These are phyloP conservation scores for Flaveria floridana DNA, from an alignment of 140 eudicot species.

Conservation along the genomic window DNA sequence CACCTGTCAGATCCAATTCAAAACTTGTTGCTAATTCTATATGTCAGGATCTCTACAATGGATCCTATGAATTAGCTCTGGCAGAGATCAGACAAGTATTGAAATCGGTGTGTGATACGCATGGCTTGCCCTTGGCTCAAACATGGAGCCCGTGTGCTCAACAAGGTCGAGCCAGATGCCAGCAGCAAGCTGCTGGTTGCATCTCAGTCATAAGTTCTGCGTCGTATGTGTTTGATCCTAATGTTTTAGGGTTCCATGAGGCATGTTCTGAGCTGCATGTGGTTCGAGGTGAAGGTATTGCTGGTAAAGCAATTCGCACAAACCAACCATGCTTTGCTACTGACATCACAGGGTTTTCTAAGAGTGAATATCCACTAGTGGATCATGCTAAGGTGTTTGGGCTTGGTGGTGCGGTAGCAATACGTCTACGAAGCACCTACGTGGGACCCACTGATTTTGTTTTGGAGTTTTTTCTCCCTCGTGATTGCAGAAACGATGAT, in stretches of 20 bases:
- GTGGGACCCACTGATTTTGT: conserved; percentile 38
- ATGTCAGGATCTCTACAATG: conserved; percentile 33
- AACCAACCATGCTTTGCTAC: conserved; percentile 58
- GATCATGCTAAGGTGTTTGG: conserved; percentile 50
- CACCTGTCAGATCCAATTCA: background rate
- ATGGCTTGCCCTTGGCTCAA: conserved; percentile 62
- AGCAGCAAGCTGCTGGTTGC: conserved; percentile 36
- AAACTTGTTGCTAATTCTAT: conserved; percentile 24
- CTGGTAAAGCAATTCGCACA: conserved; percentile 54
- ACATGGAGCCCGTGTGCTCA: conserved; percentile 62
- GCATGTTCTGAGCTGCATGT: conserved; percentile 61
- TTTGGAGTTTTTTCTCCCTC: conserved; percentile 57
- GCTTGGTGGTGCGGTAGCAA: conserved; percentile 55
- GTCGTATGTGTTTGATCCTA: conserved; percentile 46
- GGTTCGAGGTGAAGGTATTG: conserved; percentile 54
- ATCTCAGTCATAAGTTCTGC: conserved; percentile 47
- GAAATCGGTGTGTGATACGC: conserved; percentile 45
- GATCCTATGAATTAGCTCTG: conserved; percentile 34
- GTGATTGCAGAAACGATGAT: conserved; percentile 41
- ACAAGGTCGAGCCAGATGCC: conserved; percentile 47
- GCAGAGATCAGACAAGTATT: conserved; percentile 47
- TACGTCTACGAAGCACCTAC: conserved; percentile 50
- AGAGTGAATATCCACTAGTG: conserved; percentile 50
- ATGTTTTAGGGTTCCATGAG: conserved; percentile 47
- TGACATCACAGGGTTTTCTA: conserved; percentile 47